Percentiles rank a stretch among this genome's conserved stretches.
Conservation (phyloP, 495 filamentous ascomycete species). For the Ascobolus immersus region DNA sequence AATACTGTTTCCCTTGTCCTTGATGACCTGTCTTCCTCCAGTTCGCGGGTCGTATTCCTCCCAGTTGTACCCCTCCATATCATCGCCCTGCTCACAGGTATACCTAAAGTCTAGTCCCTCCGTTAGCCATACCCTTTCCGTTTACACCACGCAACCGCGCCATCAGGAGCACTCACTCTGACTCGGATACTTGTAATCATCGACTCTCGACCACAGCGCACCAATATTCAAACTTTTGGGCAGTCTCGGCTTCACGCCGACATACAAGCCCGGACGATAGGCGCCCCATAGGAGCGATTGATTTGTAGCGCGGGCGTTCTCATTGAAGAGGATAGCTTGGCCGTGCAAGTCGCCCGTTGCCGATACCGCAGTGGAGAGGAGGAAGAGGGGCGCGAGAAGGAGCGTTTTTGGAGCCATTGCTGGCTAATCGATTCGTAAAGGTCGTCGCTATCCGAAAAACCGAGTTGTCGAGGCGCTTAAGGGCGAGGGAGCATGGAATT, state of each 20-base stretch:
- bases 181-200: conserved; percentile 53
- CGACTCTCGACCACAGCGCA: conserved; percentile 73
- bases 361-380: too few relatives aligned
- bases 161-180: conserved; percentile 34
- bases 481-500: too few relatives aligned
- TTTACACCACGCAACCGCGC: conserved; percentile 1
- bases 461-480: too few relatives aligned
- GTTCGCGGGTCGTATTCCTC: conserved; percentile 75
- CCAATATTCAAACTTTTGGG: conserved; percentile 63
- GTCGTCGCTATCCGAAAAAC: too few relatives aligned
- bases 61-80: conserved; percentile 92
- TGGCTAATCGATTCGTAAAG: too few relatives aligned
- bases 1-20: conserved; percentile 62
- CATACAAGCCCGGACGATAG: conserved; percentile 86
- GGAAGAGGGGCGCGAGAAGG: too few relatives aligned
- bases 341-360: too few relatives aligned
- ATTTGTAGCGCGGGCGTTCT: conserved; percentile 40
- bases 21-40: conserved; percentile 70
- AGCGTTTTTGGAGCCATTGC: too few relatives aligned
- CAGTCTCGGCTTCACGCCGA: conserved; percentile 70
- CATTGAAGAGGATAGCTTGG: conserved; percentile 22
- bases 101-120: conserved; percentile 24
- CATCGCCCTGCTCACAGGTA: conserved; percentile 86
- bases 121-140: background rate
- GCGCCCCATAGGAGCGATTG: conserved; percentile 86